Evolutionary conservation across 345 rosid genomes (phyloP), one percentile per base, ranked within the genome.

Genomic region (Linum tenue): DNA sequence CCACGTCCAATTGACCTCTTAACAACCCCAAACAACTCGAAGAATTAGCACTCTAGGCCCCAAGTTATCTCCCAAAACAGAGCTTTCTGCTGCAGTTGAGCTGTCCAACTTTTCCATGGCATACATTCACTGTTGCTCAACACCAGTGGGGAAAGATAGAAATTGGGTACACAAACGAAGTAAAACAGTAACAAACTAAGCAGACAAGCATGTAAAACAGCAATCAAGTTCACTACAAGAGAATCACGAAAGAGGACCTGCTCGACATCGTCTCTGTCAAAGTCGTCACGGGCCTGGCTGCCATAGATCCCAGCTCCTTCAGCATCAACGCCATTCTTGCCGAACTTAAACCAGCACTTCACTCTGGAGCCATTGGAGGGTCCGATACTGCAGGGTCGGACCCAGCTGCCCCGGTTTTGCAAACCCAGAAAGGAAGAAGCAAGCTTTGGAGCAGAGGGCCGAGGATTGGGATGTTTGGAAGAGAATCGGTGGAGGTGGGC

Each of bases 291-390:
- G 10, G 80, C 63, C 44, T 92, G 98, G 72, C 97, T 87, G 5
- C 97, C 96, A 77, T 92, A 92, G 71, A 90, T 87, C 48, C 98
- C 98, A 64, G 98, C 97, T 65, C 87, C 86, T 75, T 90, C 91
- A 60, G 98, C 94, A 71, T 92, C 97, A n/a, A 87, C 91, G 22
- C 96, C 98, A 72, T 75, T 85, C 72, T 86, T 84, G 44, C 97
- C 96, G 68, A 92, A 87, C 83, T 72, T 86, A 80, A 92, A 92
- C 91, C 92, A 92, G 80, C 95, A 85, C 69, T 66, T 76, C 37
- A 83, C 62, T 80, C 80, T 89, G 3, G 84, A 81, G 53, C 92
- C 92, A 65, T 87, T 84, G 6, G 88, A 81, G 58, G 95, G 91
- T 69, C 98, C 89, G 59, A 87, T 68, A 55, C 70, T 70, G 12